A percentile compares a stretch with the other conserved stretches of the same genome.
These are phyloP conservation scores for Rhododendron mucronatum DNA, from an alignment of 148 eudicot species.

Conservation along the genomic window DNA sequence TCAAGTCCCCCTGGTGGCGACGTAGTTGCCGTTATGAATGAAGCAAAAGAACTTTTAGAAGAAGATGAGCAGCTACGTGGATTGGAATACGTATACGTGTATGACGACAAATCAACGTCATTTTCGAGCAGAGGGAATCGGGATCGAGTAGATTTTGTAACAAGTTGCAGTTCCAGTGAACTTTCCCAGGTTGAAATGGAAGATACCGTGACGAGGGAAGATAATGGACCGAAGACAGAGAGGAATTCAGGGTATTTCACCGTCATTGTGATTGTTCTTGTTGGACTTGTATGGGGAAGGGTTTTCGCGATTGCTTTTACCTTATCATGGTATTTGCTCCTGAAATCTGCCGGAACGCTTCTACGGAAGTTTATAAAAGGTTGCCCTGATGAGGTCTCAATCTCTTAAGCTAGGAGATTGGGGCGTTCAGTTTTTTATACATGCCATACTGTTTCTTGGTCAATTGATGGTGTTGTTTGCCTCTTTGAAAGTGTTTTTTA, in stretches of 20 bases:
- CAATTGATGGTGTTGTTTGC: not conserved
- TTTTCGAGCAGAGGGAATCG: slow-evolving; percentile 5
- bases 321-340: slow-evolving; percentile 42
- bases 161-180: slow-evolving; percentile 5
- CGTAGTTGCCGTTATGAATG: not conserved
- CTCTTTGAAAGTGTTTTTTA: not conserved
- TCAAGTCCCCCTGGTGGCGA: not conserved
- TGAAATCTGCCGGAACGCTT: slow-evolving; percentile 24
- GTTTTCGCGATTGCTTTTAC: slow-evolving; percentile 44
- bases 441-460: not conserved
- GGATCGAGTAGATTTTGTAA: slow-evolving; percentile 1
- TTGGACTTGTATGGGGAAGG: slow-evolving; percentile 58
- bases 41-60: slow-evolving; percentile 11
- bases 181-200: not conserved
- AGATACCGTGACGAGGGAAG: not conserved
- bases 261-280: slow-evolving; percentile 44
- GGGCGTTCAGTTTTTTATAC: not conserved
- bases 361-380: not conserved
- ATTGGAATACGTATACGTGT: not conserved
- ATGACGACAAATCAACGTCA: slow-evolving; percentile 13
- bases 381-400: not conserved
- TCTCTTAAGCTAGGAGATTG: not conserved
- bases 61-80: slow-evolving; percentile 4
- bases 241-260: slow-evolving; percentile 21
- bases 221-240: slow-evolving; percentile 1